Base-by-base conservation (phyloP, 352 stramenopile species). In the Pythium rhizo-oryzae region DNA sequence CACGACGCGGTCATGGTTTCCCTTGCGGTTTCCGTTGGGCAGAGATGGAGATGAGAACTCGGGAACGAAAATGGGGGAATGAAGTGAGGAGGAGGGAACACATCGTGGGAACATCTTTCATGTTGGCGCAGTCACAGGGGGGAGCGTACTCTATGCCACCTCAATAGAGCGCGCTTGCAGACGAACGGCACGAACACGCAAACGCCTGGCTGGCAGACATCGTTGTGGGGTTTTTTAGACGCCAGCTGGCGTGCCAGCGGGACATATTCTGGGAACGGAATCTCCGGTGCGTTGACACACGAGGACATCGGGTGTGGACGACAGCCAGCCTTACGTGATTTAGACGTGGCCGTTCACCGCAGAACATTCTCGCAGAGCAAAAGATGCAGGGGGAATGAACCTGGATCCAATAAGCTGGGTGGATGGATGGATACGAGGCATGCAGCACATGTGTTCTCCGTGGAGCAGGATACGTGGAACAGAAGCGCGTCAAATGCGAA, bases 101-200 rank as follows among this genome's bases (percentile, higher is more conserved):
- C n/a, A n/a, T n/a, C n/a, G n/a, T n/a, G n/a, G 8, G 35, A 41
- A 41, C 8, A 41, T 41, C 35, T 41, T 41, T 39, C 6, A 39
- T 39, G 35, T 41, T 11, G 3, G 35, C 11, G 35, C 8, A 46
- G 12, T 50, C 18, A 50, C 11, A 23, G 43, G 13, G 9, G 43
- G 43, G 15, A 49, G n/a, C 12, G 57, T 30, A 54, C 57, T 53
- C 35, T 55, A 8, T 1, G 15, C 6, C 15, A 43, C 60, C 43
- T n/a, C 3, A 67, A 67, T 67, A 67, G 61, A 61, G 30, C 12
- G 43, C 61, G 4, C 18, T 12, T 67, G 61, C 25, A 67, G 51
- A 67, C 60, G 60, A 67, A 65, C 30, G 49, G 54, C 35, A 7
- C 46, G 15, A 24, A 12, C 54, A 59, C 33, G 19, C 44, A 57